A percentile compares a stretch with the other conserved stretches of the same genome.
Evolutionary conservation across 306 rosid species (phyloP).

Genomic region (Fragaria nilgerrensis): DNA sequence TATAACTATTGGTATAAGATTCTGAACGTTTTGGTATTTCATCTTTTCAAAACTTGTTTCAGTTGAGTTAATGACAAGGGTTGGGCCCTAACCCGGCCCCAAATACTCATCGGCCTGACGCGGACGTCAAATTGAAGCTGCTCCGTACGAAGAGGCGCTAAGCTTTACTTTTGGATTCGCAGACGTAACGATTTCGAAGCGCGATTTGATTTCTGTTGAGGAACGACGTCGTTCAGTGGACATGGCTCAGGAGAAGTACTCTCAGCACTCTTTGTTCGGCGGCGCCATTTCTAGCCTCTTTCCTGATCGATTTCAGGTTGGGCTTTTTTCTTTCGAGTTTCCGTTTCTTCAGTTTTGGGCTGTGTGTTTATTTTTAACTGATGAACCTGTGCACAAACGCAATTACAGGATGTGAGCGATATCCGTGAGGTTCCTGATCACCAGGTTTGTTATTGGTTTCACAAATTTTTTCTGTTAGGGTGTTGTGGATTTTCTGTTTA

Average conservation of each 20-base stretch:
- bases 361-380: neutral
- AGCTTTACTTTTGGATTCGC: too few relatives aligned
- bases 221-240: neutral
- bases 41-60: too few relatives aligned
- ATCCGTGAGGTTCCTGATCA: constrained; percentile 85
- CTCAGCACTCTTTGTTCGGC: constrained; percentile 61
- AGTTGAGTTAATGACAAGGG: too few relatives aligned
- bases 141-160: too few relatives aligned
- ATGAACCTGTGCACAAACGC: neutral
- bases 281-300: constrained; percentile 63
- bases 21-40: too few relatives aligned
- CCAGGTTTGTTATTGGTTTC: constrained; percentile 41
- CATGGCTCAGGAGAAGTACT: constrained; percentile 50
- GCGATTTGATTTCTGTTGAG: too few relatives aligned
- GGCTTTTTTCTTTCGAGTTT: neutral
- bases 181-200: neutral
- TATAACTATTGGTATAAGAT: too few relatives aligned
- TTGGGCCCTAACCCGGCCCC: too few relatives aligned
- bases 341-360: neutral
- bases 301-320: constrained; percentile 73
- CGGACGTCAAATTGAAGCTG: neutral
- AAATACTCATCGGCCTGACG: too few relatives aligned
- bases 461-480: neutral
- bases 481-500: neutral
- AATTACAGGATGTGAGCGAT: constrained; percentile 65